Conservation (phyloP, 2,329 filamentous ascomycete species). For the Diplodia seriata region DNA sequence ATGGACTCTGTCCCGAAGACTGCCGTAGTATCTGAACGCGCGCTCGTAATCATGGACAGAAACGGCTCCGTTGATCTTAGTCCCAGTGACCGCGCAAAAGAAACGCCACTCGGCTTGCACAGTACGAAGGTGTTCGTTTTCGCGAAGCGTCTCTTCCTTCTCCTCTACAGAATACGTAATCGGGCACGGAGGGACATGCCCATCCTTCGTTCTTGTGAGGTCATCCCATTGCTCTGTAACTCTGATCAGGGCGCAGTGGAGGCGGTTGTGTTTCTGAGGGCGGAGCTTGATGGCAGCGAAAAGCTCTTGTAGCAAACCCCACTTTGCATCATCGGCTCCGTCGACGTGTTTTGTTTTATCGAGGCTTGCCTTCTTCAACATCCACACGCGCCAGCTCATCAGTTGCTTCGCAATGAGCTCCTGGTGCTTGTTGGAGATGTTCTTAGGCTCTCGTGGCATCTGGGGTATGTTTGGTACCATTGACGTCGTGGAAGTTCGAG, state of each 20-base stretch:
- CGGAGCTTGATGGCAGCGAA: background rate
- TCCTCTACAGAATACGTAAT: background rate
- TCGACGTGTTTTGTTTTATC: background rate
- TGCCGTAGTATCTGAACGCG: background rate
- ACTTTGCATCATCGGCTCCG: background rate
- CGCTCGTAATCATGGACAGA: background rate
- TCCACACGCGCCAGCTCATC: background rate
- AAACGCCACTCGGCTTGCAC: background rate
- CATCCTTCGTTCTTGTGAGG: background rate
- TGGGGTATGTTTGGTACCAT: background rate
- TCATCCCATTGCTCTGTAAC: background rate
- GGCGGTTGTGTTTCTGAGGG: background rate
- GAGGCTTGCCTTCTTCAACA: background rate
- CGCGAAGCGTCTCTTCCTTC: background rate
- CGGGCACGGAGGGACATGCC: background rate
- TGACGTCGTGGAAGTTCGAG: too few species aligned
- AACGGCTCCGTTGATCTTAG: accelerated
- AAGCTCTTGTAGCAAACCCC: background rate
- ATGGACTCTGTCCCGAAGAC: background rate
- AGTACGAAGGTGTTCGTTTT: background rate
- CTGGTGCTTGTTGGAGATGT: background rate
- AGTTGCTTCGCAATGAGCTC: background rate
- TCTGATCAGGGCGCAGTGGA: background rate
- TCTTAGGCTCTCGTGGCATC: background rate
- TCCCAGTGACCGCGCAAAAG: background rate